Base-by-base conservation (phyloP, 306 rosid genomes). In the Glycine soja region DNA sequence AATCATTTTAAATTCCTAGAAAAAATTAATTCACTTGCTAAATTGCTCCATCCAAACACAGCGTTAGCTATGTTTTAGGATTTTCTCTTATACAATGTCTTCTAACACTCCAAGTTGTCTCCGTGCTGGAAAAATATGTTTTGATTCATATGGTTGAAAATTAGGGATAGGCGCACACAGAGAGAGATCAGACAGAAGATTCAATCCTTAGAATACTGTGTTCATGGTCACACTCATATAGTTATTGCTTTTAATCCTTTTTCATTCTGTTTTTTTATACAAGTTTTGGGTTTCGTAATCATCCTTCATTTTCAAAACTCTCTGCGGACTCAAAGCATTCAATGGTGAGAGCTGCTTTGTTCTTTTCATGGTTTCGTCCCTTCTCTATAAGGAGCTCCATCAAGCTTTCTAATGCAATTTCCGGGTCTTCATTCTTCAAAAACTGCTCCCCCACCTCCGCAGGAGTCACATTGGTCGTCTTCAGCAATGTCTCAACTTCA, bases 401-500 rank as follows among this genome's bases (percentile, higher is more conserved):
- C 2, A 86, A 80, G 74, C 78, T 10, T 56, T 13, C 19, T 3
- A 83, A 54, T 7, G 89, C 83, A 48, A 51, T 12, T 8, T 83
- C 72, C 56, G 85, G 40, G 7, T 86, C 79, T 7, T 65, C 70
- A 11, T 71, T 56, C 66, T 64, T 76, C 64, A 86, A 75, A 50
- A 86, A 52, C 34, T 75, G 80, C 24, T 84, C 89, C 18, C 78
- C 87, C 14, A 83, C 83, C 30, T 86, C 87, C 2, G 89, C 87
- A 70, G 89, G 87, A 76, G 87, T 80, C 56, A 80, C 85, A 58
- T 80, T 74, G 8, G 15, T 18, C 14, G n/a, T 78, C 66, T 47
- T 54, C 18, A 80, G 78, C 7, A 80, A 51, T 34, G 30, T 58
- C 5, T 80, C 64, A 3, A 76, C 46, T 46, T 85, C 38, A 50